Evolutionary conservation across 495 filamentous ascomycete genomes (phyloP), one percentile per base, ranked within the genome.

Genomic region (Penicillium flavigenum): DNA sequence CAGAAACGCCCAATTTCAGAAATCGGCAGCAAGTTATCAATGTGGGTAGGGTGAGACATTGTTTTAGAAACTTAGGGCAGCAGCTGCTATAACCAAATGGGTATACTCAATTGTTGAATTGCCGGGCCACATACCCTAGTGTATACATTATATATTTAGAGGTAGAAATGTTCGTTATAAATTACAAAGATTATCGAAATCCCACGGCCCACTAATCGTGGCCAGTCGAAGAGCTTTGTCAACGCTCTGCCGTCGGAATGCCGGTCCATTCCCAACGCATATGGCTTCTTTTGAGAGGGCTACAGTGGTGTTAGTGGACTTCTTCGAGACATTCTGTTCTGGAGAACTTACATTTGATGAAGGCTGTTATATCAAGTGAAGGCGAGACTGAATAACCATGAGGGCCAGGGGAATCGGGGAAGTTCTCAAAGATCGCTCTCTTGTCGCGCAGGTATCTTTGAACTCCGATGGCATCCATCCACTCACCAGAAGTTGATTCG

Each of bases 381-480:
- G 61, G 39, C 24, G 59, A 56, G 49, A 47, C 53, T 38, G 42
- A 22, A 26, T 47, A 46, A 14, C 29, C 42, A 22, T 10, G 4
- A 36, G 20, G 43, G 27, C 53, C 44, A 38, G 22, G 29, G 16
- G 53, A 27, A 47, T 29, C 53, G 19, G 43, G 7, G 11, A 26
- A 43, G 20, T 56, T 60, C 24, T 63, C 54, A 39, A 63, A 22
- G 26, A 49, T 43, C 34, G 64, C 56, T n/a, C 59, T 59, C 36
- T 52, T 65, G 27, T 70, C 60, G 14, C 58, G 57, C 43, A 72
- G 32, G 32, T 64, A 54, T 51, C 39, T 59, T 53, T 70, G 69
- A 19, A 70, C 65, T n/a, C 62, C 69, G 52, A 46, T 63, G n/a
- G 65, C 65, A 65, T 72, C 69, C 42, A 72, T 47, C 63, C 65